A percentile compares a stretch with the other conserved stretches of the same genome.
phyloP scores from a whole-genome alignment of 192 early-diverging fungal genomes.

The Geranomyces michiganensis region DNA sequence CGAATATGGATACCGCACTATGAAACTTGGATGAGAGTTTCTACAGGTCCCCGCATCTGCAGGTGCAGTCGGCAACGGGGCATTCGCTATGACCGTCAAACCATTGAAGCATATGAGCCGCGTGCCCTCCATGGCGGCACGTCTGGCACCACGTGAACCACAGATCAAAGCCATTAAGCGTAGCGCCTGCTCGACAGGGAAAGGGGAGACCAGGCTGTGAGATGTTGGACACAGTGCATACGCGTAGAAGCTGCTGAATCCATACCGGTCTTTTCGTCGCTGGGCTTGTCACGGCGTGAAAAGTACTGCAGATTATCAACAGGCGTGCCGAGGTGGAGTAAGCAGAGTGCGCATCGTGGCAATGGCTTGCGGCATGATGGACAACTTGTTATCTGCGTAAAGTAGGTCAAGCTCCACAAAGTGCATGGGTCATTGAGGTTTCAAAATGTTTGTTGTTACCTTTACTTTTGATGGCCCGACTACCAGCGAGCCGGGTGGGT shows the following conservation, averaged over 20 bases:
- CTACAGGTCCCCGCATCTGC: constrained; percentile 55
- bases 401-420: too few relatives aligned
- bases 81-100: constrained; percentile 82
- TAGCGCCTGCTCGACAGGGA: constrained; percentile 2
- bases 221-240: background rate
- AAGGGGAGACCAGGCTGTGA: too few relatives aligned
- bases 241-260: background rate
- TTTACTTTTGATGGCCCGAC: constrained; percentile 25
- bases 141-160: constrained; percentile 99
- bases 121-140: constrained; percentile 96
- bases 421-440: background rate
- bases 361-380: constrained; percentile 39
- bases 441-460: constrained; percentile 1
- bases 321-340: constrained; percentile 59
- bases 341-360: constrained; percentile 41
- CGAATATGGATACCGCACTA: too few relatives aligned
- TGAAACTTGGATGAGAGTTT: too few relatives aligned
- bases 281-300: constrained; percentile 31
- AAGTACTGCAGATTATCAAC: constrained; percentile 56
- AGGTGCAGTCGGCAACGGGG: constrained; percentile 90
- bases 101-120: constrained; percentile 87
- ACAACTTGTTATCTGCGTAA: constrained; percentile 53
- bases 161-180: constrained; percentile 53
- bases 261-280: constrained; percentile 22
- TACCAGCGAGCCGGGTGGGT: constrained; percentile 3